phyloP scores from a whole-genome alignment of 108 stramenopile genomes.

The Ochromonas danica region DNA sequence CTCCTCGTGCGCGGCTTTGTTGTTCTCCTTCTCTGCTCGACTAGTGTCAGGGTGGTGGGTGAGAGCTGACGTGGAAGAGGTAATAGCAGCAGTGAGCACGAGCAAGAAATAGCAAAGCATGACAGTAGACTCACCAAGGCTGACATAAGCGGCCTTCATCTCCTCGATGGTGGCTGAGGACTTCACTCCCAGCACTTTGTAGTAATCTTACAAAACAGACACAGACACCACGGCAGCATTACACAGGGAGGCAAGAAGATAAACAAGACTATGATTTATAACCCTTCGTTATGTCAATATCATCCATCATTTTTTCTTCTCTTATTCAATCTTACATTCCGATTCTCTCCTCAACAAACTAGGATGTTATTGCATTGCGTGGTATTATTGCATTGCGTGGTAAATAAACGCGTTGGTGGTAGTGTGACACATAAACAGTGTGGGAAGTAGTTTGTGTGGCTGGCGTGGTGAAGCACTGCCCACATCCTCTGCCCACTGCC shows the following conservation, averaged over 20 bases:
- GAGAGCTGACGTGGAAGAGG: not conserved
- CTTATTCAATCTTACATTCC: not conserved
- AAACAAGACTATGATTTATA: not conserved
- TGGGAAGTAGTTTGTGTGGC: no score
- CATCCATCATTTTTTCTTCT: not conserved
- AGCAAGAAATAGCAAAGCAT: not conserved
- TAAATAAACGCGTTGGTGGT: no score
- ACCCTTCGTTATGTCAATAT: not conserved
- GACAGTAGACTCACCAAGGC: not conserved
- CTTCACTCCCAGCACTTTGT: not conserved
- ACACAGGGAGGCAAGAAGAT: not conserved
- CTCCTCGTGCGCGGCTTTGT: not conserved
- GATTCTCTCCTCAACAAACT: not conserved
- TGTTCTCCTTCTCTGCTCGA: not conserved
- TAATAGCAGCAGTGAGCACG: not conserved
- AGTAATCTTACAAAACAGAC: not conserved
- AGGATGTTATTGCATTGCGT: not conserved
- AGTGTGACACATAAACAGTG: no score
- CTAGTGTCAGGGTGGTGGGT: constrained; percentile 6
- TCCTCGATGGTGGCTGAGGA: not conserved
- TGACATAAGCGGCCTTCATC: constrained; percentile 19
- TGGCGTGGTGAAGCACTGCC: no score
- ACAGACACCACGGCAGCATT: not conserved
- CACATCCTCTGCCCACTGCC: no score
- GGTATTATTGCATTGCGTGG: not conserved